Evolutionary conservation across 371 early-diverging fungal genomes (phyloP).

Genomic region (Syncephalastrum racemosum): DNA sequence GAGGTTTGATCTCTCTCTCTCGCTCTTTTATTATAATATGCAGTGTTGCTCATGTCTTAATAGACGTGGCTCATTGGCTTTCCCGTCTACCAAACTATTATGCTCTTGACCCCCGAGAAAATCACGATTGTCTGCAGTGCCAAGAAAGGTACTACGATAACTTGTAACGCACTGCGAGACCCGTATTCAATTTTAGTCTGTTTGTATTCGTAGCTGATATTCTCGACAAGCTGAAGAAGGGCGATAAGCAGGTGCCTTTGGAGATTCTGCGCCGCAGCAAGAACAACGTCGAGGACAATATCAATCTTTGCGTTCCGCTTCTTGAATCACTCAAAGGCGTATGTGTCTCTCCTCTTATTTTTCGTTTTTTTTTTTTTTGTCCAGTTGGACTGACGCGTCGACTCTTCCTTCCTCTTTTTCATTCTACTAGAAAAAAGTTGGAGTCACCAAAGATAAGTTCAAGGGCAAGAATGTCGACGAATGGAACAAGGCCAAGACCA

Average conservation of each 20-base stretch:
- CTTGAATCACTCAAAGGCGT: slow-evolving; percentile 44
- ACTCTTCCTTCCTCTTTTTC: neutral
- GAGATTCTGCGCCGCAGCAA: slow-evolving; percentile 79
- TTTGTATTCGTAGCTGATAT: slow-evolving; percentile 25
- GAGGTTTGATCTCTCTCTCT: slow-evolving; percentile 37
- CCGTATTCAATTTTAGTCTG: neutral
- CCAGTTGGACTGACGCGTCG: neutral
- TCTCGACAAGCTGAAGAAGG: slow-evolving; percentile 43
- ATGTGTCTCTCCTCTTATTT: slow-evolving; percentile 9
- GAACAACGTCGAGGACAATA: slow-evolving; percentile 78
- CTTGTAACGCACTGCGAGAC: neutral
- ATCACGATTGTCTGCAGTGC: slow-evolving; percentile 78
- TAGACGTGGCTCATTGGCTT: slow-evolving; percentile 95
- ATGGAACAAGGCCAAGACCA: slow-evolving; percentile 69
- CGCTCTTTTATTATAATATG: too few relatives aligned
- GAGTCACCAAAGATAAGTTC: slow-evolving; percentile 76
- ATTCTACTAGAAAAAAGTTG: slow-evolving; percentile 67
- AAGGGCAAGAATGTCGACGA: slow-evolving; percentile 78
- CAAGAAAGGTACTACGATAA: slow-evolving; percentile 64
- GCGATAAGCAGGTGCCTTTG: slow-evolving; percentile 62
- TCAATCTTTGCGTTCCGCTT: slow-evolving; percentile 57
- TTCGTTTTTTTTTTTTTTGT: neutral
- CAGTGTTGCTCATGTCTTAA: neutral
- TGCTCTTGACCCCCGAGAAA: slow-evolving; percentile 76
- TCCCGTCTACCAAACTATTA: slow-evolving; percentile 88